Percentiles rank a stretch among this genome's conserved stretches.
Conservation (phyloP, 495 filamentous ascomycete genomes). For the Xylaria acuta region DNA sequence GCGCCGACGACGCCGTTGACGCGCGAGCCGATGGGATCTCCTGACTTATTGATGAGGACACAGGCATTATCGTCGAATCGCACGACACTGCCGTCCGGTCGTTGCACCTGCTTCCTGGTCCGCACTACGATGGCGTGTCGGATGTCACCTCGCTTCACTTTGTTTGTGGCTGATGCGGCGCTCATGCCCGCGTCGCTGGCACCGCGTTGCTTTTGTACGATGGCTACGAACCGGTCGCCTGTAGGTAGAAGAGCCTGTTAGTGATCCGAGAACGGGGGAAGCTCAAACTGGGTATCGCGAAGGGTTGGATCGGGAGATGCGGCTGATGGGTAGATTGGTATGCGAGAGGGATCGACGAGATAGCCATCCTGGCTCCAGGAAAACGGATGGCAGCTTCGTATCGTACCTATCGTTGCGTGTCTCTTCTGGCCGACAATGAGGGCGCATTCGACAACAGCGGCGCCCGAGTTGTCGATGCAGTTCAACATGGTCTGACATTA, state of each 20-base stretch:
- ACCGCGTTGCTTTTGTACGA: slow-evolving; percentile 93
- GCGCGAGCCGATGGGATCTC: slow-evolving; percentile 92
- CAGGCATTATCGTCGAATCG: slow-evolving; percentile 98
- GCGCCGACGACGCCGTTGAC: slow-evolving; percentile 88
- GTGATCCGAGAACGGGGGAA: neutral
- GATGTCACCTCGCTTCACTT: slow-evolving; percentile 96
- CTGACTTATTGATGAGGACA: slow-evolving; percentile 95
- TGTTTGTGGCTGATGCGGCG: slow-evolving; percentile 73
- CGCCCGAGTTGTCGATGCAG: slow-evolving; percentile 99
- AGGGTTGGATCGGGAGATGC: neutral
- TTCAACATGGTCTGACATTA: slow-evolving; percentile 87
- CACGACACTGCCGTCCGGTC: slow-evolving; percentile 86
- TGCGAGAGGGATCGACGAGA: neutral
- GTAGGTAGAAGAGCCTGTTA: slow-evolving; percentile 16
- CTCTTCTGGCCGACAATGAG: slow-evolving; percentile 90
- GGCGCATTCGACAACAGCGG: slow-evolving; percentile 95
- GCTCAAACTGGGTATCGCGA: neutral
- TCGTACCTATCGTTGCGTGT: slow-evolving; percentile 85
- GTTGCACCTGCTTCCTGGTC: slow-evolving; percentile 82
- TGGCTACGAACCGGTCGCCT: slow-evolving; percentile 97
- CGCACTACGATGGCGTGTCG: slow-evolving; percentile 95
- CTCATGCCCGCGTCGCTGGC: slow-evolving; percentile 59
- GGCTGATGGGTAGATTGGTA: neutral
- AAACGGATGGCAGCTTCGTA: neutral
- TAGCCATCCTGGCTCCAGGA: neutral